Evolutionary conservation across 2,329 filamentous ascomycete genomes (phyloP), one percentile per base, ranked within the genome.

Genomic region (Exserohilum turcica): DNA sequence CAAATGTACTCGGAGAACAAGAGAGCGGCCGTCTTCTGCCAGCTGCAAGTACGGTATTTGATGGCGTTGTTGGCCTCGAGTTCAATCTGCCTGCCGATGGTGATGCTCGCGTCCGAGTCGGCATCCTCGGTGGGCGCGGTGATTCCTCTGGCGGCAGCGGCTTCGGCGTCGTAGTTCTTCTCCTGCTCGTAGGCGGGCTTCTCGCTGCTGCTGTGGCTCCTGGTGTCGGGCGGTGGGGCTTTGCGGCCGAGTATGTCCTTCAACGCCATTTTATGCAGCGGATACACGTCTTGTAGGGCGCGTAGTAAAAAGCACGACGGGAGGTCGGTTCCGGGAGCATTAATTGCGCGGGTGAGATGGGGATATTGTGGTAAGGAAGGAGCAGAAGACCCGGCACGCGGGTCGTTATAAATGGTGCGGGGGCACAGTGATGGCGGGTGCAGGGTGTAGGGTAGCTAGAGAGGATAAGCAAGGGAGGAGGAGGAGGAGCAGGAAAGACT

Each of bases 1-100:
- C 91, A 96, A 54, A 97, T 97, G 74, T 97, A 97, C 79, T 97
- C 92, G 44, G 91, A 94, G 77, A 97, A 96, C 45, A 97, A 85
- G 63, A 96, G 75, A 1, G 88, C 91, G 0, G 92, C 91, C 47
- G 92, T 96, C 88, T 96, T 96, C 70, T 90, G 88, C 92, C 92
- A 97, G 63, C 88, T 92, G 77, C 92, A 97, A 33, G 92, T 96
- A 56, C 92, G 84, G 73, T 97, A 97, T 77, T 96, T 87, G 75
- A 97, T 96, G 9, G 86, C 85, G 74, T 89, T 87, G 45, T 85
- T 86, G 24, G 86, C 82, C 74, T 96, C 92, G 57, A 89, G 72
- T 47, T 87, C 90, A 59, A 93, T 84, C 77, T 96, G 92, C 76
- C 84, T 82, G 43, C 80, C 82, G 37, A 86, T 74, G 31, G 76